Conservation (phyloP, 768 basidiomycete genomes). For the Kwoniella dendrophila region DNA sequence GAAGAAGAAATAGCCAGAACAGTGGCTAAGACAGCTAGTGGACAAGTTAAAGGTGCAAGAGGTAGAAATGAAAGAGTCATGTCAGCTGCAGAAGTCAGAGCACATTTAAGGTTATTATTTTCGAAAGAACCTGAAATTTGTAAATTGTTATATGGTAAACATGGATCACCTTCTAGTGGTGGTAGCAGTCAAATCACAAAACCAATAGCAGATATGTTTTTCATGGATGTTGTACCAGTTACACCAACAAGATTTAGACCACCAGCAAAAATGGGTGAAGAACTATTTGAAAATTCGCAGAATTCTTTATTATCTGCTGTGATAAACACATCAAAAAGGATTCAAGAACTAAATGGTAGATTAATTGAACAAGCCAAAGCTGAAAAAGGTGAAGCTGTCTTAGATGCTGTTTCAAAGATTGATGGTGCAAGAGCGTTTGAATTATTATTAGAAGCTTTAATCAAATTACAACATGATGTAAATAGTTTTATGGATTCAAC, state of each 20-base stretch:
- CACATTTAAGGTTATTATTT: slow-evolving; percentile 88
- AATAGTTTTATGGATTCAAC: slow-evolving; percentile 96
- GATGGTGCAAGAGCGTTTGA: slow-evolving; percentile 62
- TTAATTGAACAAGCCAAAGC: slow-evolving; percentile 56
- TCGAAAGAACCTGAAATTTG: slow-evolving; percentile 78
- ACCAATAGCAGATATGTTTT: slow-evolving; percentile 85
- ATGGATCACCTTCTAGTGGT: slow-evolving; percentile 77
- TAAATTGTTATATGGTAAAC: slow-evolving; percentile 85
- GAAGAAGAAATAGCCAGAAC: slow-evolving; percentile 57
- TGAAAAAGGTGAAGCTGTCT: slow-evolving; percentile 49
- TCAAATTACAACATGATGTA: slow-evolving; percentile 90
- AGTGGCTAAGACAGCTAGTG: slow-evolving; percentile 64
- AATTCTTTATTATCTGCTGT: slow-evolving; percentile 85
- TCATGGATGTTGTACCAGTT: slow-evolving; percentile 87
- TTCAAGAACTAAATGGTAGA: slow-evolving; percentile 67
- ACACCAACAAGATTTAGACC: slow-evolving; percentile 96
- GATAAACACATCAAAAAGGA: slow-evolving; percentile 73
- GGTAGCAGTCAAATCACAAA: slow-evolving; percentile 14
- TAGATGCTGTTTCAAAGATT: slow-evolving; percentile 65
- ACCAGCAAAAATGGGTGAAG: slow-evolving; percentile 85
- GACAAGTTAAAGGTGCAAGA: slow-evolving; percentile 71
- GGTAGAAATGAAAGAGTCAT: slow-evolving; percentile 89
- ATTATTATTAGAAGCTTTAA: slow-evolving; percentile 73
- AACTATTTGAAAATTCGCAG: slow-evolving; percentile 92
- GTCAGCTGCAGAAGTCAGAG: slow-evolving; percentile 87